Evolutionary conservation across 1,284 basidiomycete genomes (phyloP), one percentile per base, ranked within the genome.

Genomic region (Exsudoporus floridanus): DNA sequence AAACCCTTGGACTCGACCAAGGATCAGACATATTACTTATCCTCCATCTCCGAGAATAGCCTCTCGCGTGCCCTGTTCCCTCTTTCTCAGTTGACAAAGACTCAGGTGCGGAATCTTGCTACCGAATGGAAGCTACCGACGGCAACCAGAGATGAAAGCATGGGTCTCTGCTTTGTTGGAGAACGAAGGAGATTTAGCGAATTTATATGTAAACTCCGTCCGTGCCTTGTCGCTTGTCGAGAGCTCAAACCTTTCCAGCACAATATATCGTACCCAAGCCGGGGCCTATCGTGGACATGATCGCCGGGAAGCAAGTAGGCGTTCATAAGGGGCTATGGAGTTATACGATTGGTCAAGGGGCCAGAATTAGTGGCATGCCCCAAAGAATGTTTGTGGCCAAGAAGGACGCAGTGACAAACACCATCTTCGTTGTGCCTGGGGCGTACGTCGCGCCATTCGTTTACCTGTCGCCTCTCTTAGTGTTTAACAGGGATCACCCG

Each of bases 111-210:
- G n/a, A 76, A 79, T 52, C 73, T 97, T n/a, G 96, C 96, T 0
- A 70, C 72, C 5, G 69, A 81, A 37, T 82, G 81, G 67, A 71
- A 69, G 0, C 73, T 99, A 10, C 86, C 88, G 2, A 97, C 90
- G 0, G 92, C 93, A 1, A 76, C 81, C 2, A 79, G 92, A 49
- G 78, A 78, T 21, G 96, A 99, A 67, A 94, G 91, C 69, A 96
- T 98, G 88, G 96, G 96, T 0, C 81, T 98, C n/a, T 98, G 96
- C 66, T 98, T 98, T 60, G 87, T 98, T 8, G 96, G 95, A 13
- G 82, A 94, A 70, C 83, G 86, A 61, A 77, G 79, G 16, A 80
- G 76, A 48, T 96, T 96, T 63, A 77, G 79, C 39, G 73, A 82
- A 14, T 96, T 94, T 65, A 70, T 96, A 43, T 80, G 93, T 92